Evolutionary conservation across 75 land plant genomes (phyloP).

Genomic region (Isoetes taiwanensis): DNA sequence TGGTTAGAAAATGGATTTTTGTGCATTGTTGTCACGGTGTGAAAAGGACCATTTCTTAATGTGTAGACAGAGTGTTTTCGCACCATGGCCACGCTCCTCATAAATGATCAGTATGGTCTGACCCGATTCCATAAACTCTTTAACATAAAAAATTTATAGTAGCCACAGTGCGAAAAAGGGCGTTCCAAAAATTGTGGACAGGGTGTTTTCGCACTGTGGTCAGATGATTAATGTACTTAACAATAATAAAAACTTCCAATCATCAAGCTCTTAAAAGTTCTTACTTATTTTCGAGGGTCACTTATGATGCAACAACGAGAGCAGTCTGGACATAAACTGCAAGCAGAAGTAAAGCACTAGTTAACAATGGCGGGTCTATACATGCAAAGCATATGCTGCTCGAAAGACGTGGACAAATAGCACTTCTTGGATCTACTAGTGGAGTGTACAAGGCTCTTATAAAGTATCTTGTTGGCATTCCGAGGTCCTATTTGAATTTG

Average conservation of each 20-base stretch:
- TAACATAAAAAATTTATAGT: too few species aligned
- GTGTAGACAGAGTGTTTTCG: too few species aligned
- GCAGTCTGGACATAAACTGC: constrained; percentile 79
- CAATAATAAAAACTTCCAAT: constrained; percentile 48
- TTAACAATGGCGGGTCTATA: constrained; percentile 77
- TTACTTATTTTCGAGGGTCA: constrained; percentile 71
- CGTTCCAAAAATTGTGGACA: too few species aligned
- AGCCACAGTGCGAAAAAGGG: too few species aligned
- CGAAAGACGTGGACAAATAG: constrained; percentile 75
- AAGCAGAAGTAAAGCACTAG: constrained; percentile 62
- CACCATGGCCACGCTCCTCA: too few species aligned
- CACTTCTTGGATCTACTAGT: constrained; percentile 86
- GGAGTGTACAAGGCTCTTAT: constrained; percentile 90
- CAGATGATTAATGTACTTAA: constrained; percentile 31
- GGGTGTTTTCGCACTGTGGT: too few species aligned
- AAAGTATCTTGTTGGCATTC: constrained; percentile 92
- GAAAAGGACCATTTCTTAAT: too few species aligned
- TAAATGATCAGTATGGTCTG: too few species aligned
- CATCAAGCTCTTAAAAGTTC: constrained; percentile 50
- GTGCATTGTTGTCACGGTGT: too few species aligned
- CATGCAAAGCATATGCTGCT: constrained; percentile 73
- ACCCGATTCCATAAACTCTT: too few species aligned
- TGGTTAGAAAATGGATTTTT: too few species aligned
- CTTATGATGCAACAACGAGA: constrained; percentile 82
- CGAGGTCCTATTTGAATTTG: constrained; percentile 93